Conservation (phyloP, 2,329 filamentous ascomycete species). For the Tolypocladium endophyticum region DNA sequence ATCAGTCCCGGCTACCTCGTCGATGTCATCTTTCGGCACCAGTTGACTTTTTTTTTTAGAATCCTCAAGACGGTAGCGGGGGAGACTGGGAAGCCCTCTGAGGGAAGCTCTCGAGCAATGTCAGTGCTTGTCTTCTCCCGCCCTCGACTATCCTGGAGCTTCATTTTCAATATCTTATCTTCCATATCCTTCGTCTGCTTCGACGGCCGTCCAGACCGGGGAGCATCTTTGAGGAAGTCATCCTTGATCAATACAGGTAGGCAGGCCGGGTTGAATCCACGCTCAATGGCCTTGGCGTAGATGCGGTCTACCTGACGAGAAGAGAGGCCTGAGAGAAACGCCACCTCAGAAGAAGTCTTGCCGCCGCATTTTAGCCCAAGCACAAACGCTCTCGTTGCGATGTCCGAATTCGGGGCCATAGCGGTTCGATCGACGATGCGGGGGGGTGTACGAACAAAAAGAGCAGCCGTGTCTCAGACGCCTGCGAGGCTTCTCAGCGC, state of each 20-base stretch:
- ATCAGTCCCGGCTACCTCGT: not conserved
- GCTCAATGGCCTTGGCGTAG: not conserved
- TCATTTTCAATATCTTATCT: not conserved
- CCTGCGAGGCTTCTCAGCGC: not conserved
- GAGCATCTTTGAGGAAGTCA: not conserved
- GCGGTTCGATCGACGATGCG: constrained; percentile 6
- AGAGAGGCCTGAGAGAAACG: not conserved
- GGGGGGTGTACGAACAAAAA: not conserved
- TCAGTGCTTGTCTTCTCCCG: not conserved
- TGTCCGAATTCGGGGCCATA: not conserved
- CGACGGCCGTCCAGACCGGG: not conserved
- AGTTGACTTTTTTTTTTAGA: not conserved
- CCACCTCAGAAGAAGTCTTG: not conserved
- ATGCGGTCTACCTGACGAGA: not conserved
- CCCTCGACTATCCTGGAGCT: not conserved
- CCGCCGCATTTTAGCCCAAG: not conserved
- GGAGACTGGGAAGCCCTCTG: not conserved
- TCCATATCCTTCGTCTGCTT: not conserved
- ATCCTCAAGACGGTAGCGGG: not conserved
- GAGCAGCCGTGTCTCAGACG: not conserved
- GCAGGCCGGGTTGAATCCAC: not conserved
- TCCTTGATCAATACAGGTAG: not conserved
- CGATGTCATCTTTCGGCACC: not conserved
- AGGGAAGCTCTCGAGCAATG: not conserved
- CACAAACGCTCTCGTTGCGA: not conserved